Conservation (phyloP, 352 stramenopile genomes). For the Phytophthora ramorum region DNA sequence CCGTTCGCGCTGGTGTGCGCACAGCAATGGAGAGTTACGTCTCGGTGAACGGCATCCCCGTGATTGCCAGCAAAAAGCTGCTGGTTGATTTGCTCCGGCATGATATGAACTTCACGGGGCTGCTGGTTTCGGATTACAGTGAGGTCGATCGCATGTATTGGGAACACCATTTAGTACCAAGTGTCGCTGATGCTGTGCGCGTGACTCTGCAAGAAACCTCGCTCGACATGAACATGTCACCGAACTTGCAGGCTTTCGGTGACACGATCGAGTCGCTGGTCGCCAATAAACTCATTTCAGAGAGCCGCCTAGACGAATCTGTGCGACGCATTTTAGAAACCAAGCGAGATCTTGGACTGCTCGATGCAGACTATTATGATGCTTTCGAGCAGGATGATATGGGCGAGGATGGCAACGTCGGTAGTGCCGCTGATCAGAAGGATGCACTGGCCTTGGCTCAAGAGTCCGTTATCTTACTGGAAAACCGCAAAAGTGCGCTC, state of each 20-base stretch:
- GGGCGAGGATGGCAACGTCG: conserved; percentile 35
- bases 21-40: conserved; percentile 94
- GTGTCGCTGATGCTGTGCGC: conserved; percentile 66
- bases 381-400: conserved; percentile 11
- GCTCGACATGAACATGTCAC: conserved; percentile 94
- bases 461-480: conserved; percentile 82
- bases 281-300: conserved; percentile 37
- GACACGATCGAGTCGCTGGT: conserved; percentile 66
- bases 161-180: conserved; percentile 82
- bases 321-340: conserved; percentile 67
- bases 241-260: conserved; percentile 56
- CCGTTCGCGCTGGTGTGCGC: conserved; percentile 69
- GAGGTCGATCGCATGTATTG: conserved; percentile 91
- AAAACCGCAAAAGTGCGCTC: conserved; percentile 65
- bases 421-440: conserved; percentile 57
- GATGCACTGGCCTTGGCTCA: conserved; percentile 67
- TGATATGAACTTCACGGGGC: conserved; percentile 89
- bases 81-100: conserved; percentile 82
- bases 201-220: conserved; percentile 84
- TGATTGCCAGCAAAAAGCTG: conserved; percentile 85
- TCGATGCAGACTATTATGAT: conserved; percentile 22
- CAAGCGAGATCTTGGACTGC: conserved; percentile 62
- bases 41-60: conserved; percentile 87
- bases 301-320: conserved; percentile 68
- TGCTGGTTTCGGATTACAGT: conserved; percentile 93